phyloP scores from a whole-genome alignment of 495 filamentous ascomycete genomes.

The Hypoxylon intermedium region DNA sequence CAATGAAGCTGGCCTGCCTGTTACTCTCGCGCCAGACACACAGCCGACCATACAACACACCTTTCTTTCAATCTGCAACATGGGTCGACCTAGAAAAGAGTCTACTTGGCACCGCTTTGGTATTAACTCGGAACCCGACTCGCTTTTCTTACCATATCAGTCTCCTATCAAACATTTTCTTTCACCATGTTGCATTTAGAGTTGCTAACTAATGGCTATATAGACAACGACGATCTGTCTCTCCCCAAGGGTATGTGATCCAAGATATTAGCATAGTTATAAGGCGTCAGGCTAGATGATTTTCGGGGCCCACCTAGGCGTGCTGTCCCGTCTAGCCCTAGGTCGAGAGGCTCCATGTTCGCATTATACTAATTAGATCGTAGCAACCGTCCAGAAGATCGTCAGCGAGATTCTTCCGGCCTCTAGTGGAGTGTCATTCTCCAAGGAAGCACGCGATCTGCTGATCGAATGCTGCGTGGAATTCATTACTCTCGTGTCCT shows the following conservation, averaged over 20 bases:
- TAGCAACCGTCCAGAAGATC: constrained; percentile 97
- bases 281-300: not conserved
- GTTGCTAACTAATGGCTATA: constrained; percentile 33
- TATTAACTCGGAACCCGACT: constrained; percentile 1
- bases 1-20: not conserved
- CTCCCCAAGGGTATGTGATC: constrained; percentile 81
- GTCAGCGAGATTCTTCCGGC: constrained; percentile 88
- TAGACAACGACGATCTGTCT: constrained; percentile 90
- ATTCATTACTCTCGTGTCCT: constrained; percentile 96
- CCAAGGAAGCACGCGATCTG: constrained; percentile 91
- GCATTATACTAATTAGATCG: constrained; percentile 7
- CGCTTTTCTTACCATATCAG: not conserved
- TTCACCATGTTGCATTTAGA: not conserved
- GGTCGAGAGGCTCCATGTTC: not conserved
- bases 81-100: constrained; percentile 13
- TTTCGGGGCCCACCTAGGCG: too few relatives aligned
- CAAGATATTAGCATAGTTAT: not conserved
- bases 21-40: not conserved
- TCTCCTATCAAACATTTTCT: not conserved
- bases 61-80: constrained; percentile 3
- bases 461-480: constrained; percentile 99
- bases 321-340: not conserved
- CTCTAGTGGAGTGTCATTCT: constrained; percentile 71
- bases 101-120: not conserved
- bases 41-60: not conserved